Base-by-base conservation (phyloP, 2,329 filamentous ascomycete genomes). In the Paracoccidioides brasiliensis region DNA sequence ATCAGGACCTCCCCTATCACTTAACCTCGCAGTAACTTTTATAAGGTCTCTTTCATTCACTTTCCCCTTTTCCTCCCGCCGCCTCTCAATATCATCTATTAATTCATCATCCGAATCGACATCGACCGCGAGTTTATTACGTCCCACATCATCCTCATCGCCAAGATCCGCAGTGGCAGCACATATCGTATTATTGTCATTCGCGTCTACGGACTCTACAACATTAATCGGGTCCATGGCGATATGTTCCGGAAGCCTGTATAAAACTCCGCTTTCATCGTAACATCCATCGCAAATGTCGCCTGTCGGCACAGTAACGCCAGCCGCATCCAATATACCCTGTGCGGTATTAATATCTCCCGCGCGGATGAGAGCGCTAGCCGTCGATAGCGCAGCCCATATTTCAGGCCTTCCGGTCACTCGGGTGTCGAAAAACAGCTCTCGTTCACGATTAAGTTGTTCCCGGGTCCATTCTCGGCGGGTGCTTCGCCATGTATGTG, bases 351-450 rank as follows among this genome's bases (percentile, higher is more conserved):
- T 76, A 7, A 87, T 66, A 15, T 80, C 77, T 0, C 78, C 74
- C 9, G 77, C 76, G 73, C 85, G 85, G 58, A 95, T 68, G 5
- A 87, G 73, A 58, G 86, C 80, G 15, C 89, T 76, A 0, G 84
- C 85, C 0, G 82, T 74, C 48, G 79, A 78, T 12, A 96, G 70
- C 0, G 87, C 84, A 62, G 81, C 81, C 91, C 91, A 97, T 32
- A 93, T 79, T 69, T 95, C 88, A 4, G 78, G 65, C 3, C 82
- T 78, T 2, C 89, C 89, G 0, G 85, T 86, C 14, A 94, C 88
- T 49, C 89, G 77, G 1, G 90, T 96, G 58, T 96, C 90, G 70
- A 95, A 97, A 76, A 94, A 96, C 59, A 89, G 89, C 51, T 73
- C 74, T 51, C 91, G 80, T 71, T 95, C 88, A 37, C 77, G 77